These are phyloP conservation scores for Aureobasidium sp. DNA, from an alignment of 2,329 filamentous ascomycete species.

Conservation along the genomic window DNA sequence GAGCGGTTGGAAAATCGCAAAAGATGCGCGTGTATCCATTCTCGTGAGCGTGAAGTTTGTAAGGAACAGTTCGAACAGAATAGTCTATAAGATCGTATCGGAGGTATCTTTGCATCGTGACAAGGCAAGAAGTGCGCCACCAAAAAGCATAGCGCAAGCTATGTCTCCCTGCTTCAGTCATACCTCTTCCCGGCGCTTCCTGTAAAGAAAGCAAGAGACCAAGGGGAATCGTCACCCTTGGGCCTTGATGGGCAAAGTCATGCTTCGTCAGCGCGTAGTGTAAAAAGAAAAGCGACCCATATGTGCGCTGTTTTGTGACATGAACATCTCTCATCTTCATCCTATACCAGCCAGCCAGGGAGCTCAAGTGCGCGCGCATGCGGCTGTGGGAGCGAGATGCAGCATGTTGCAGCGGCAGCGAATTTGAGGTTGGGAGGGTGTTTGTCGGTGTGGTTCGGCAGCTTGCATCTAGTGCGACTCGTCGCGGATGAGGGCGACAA, in stretches of 20 bases:
- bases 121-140: not conserved
- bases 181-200: not conserved
- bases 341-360: not conserved
- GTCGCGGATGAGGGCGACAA: constrained; percentile 87
- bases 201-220: not conserved
- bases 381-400: not conserved
- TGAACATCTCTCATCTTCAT: constrained; percentile 4
- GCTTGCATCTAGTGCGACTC: constrained; percentile 54
- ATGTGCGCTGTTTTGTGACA: constrained; percentile 13
- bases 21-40: not conserved
- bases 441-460: not conserved
- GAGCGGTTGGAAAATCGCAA: not conserved
- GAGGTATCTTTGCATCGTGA: constrained; percentile 12
- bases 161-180: not conserved
- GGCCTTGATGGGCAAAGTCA: not conserved
- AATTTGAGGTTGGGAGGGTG: not conserved
- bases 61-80: not conserved
- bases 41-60: not conserved
- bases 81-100: constrained; percentile 8
- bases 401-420: not conserved
- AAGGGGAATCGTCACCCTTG: not conserved
- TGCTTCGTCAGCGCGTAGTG: constrained; percentile 9
- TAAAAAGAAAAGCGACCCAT: constrained; percentile 14
- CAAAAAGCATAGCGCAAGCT: not conserved
- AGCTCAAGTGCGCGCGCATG: not conserved